Conservation (phyloP, 805 yeast genomes). For the Metschnikowia picachoensis region DNA sequence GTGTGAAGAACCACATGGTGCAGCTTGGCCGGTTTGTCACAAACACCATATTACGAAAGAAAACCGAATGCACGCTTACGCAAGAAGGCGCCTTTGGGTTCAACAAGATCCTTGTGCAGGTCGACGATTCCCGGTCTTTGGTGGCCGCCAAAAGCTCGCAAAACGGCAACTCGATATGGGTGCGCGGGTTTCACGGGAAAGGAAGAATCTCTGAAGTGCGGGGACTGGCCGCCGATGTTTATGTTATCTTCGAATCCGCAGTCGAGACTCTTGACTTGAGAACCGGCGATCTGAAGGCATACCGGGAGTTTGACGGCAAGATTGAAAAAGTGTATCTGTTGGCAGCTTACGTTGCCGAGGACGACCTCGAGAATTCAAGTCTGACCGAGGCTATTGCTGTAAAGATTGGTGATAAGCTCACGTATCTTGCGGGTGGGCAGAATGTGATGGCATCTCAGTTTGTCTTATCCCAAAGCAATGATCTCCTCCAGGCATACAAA, state of each 20-base stretch:
- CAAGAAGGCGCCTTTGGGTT: conserved; percentile 29
- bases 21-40: conserved; percentile 28
- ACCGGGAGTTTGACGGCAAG: not conserved
- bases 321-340: conserved; percentile 6
- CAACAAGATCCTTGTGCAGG: conserved; percentile 29
- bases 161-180: conserved; percentile 12
- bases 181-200: not conserved
- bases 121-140: conserved; percentile 17
- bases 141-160: conserved; percentile 13
- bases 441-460: conserved; percentile 9
- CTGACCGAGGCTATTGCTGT: conserved; percentile 9
- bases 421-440: conserved; percentile 1
- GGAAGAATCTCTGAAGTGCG: conserved; percentile 4
- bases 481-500: conserved; percentile 22
- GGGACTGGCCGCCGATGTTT: conserved; percentile 7
- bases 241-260: conserved; percentile 10
- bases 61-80: conserved; percentile 1
- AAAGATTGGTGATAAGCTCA: conserved; percentile 4
- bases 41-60: not conserved
- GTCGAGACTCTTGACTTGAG: conserved; percentile 13
- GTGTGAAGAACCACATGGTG: conserved; percentile 31
- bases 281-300: conserved; percentile 9
- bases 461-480: conserved; percentile 13
- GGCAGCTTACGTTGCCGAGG: not conserved
- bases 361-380: not conserved